Evolutionary conservation across 2,329 filamentous ascomycete species (phyloP).

Genomic region (Fusarium sp.): DNA sequence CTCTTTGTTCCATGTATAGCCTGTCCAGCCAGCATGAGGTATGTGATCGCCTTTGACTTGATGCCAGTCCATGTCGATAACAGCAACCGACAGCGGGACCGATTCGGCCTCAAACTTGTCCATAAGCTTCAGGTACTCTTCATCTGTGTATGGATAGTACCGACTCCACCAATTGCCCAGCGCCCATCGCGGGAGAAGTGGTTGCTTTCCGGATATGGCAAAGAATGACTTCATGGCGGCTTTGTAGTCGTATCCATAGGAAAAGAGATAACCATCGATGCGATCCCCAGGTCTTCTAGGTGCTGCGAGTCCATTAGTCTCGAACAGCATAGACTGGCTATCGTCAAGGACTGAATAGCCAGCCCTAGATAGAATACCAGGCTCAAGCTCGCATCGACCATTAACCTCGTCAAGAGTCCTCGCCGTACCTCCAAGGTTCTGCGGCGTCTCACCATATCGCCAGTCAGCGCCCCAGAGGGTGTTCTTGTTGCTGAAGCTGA

Average conservation of each 20-base stretch:
- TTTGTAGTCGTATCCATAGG: conserved; percentile 70
- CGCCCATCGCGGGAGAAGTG: conserved; percentile 69
- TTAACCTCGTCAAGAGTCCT: conserved; percentile 70
- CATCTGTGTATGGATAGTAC: conserved; percentile 70
- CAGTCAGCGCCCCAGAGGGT: conserved; percentile 57
- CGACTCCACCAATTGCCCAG: conserved; percentile 78
- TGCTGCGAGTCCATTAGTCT: conserved; percentile 66
- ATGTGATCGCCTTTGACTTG: conserved; percentile 64
- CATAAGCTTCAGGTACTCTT: conserved; percentile 71
- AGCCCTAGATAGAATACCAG: conserved; percentile 65
- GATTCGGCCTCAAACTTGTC: conserved; percentile 66
- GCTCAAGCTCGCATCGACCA: conserved; percentile 64
- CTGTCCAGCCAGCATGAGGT: conserved; percentile 62
- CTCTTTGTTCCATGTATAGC: conserved; percentile 74
- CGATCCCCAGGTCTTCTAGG: conserved; percentile 63
- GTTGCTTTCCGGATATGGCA: conserved; percentile 69
- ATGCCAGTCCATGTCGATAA: conserved; percentile 79
- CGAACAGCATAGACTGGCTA: conserved; percentile 70
- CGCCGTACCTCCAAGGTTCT: conserved; percentile 64
- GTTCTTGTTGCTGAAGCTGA: conserved; percentile 60
- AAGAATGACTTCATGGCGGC: conserved; percentile 69
- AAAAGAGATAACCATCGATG: conserved; percentile 73
- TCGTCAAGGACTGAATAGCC: conserved; percentile 71
- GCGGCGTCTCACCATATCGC: conserved; percentile 63
- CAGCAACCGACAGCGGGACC: conserved; percentile 72